Evolutionary conservation across 1,139 yeast species (phyloP).

Genomic region (Debaryomyces udenii): DNA sequence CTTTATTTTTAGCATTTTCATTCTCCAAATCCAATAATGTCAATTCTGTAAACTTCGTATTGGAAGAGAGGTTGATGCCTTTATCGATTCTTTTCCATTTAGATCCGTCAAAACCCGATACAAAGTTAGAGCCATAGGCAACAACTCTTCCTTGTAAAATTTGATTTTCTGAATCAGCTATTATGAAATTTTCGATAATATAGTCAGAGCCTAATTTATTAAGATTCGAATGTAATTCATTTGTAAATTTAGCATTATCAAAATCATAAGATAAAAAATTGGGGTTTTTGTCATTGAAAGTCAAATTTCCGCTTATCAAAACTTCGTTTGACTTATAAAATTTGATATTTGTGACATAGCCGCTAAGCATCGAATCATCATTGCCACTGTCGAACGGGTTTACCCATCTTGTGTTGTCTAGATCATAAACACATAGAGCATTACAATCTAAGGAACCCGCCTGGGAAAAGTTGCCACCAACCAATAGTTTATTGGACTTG

Average conservation of each 20-base stretch:
- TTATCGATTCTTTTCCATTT: slow-evolving; percentile 47
- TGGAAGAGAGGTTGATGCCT: slow-evolving; percentile 32
- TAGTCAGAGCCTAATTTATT: slow-evolving; percentile 37
- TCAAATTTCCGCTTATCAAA: slow-evolving; percentile 65
- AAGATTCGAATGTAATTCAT: slow-evolving; percentile 25
- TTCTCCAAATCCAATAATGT: slow-evolving; percentile 32
- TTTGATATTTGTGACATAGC: slow-evolving; percentile 56
- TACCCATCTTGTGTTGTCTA: slow-evolving; percentile 58
- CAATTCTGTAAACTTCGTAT: slow-evolving; percentile 42
- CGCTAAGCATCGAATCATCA: slow-evolving; percentile 37
- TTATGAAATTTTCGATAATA: slow-evolving; percentile 49
- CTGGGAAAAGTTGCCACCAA: slow-evolving; percentile 74
- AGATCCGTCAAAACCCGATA: slow-evolving; percentile 54
- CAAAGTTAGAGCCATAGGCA: slow-evolving; percentile 55
- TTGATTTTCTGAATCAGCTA: slow-evolving; percentile 49
- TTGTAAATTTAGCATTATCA: slow-evolving; percentile 29
- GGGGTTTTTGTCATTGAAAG: slow-evolving; percentile 33
- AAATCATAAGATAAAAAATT: slow-evolving; percentile 60
- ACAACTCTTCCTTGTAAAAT: slow-evolving; percentile 53
- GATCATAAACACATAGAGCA: slow-evolving; percentile 69
- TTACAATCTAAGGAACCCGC: slow-evolving; percentile 65
- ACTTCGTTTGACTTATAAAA: slow-evolving; percentile 54
- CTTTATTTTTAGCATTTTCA: slow-evolving; percentile 29
- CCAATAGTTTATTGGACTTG: slow-evolving; percentile 53
- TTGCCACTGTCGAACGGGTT: slow-evolving; percentile 47